Evolutionary conservation across 1,284 basidiomycete species (phyloP).

Genomic region (Sanghuangporus sanghuang): DNA sequence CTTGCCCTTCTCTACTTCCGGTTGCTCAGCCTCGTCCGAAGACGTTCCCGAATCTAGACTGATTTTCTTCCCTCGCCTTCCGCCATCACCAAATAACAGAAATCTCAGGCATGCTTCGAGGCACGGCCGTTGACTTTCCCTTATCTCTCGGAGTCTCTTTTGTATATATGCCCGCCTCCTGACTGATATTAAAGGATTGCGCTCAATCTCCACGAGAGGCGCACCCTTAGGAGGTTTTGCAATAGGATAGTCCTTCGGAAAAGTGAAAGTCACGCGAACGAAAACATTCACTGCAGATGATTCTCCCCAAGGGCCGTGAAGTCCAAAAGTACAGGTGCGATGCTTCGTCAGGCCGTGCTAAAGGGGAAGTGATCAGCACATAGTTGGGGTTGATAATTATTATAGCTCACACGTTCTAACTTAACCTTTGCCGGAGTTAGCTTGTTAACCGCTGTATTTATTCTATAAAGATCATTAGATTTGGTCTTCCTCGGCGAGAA

Average conservation of each 20-base stretch:
- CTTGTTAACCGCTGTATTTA: constrained; percentile 72
- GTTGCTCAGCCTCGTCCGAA: constrained; percentile 35
- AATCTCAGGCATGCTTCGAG: constrained; percentile 79
- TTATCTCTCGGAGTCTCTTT: constrained; percentile 65
- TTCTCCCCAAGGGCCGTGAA: constrained; percentile 90
- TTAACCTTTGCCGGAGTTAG: constrained; percentile 71
- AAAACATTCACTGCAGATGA: constrained; percentile 59
- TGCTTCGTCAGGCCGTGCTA: constrained; percentile 79
- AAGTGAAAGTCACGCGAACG: constrained; percentile 87
- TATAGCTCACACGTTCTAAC: constrained; percentile 69
- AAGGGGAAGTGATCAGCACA: constrained; percentile 8
- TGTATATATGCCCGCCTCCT: constrained; percentile 74
- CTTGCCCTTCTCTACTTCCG: constrained; percentile 45
- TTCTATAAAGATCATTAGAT: constrained; percentile 37
- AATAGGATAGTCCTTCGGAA: constrained; percentile 81
- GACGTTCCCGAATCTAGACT: constrained; percentile 52
- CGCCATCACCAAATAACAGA: constrained; percentile 63
- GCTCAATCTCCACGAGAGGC: constrained; percentile 79
- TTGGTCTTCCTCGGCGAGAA: not conserved
- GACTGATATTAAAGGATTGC: constrained; percentile 73
- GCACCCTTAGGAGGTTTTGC: constrained; percentile 53
- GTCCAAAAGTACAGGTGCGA: constrained; percentile 78
- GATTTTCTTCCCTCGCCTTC: constrained; percentile 32
- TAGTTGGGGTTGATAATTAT: not conserved
- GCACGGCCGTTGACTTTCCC: constrained; percentile 69